A percentile compares a stretch with the other conserved stretches of the same genome.
Evolutionary conservation across 257 asterid genomes (phyloP).

Genomic region (Primulina tabacum): DNA sequence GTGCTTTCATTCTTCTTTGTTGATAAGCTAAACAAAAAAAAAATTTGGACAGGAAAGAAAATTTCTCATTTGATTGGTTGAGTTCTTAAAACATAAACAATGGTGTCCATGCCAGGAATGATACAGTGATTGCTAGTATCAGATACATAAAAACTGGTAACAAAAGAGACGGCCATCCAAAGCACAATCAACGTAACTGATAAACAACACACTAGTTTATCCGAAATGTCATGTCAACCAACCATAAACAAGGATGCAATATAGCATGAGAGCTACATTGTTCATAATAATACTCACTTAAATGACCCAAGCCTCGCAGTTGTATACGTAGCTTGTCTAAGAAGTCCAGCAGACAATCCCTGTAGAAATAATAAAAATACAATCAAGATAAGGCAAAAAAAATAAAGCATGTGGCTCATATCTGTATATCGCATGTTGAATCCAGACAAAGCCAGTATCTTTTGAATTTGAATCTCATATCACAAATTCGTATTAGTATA

Average conservation of each 20-base stretch:
- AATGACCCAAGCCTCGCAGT: conserved; percentile 94
- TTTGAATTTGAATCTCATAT: conserved; percentile 6
- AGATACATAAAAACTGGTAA: no score
- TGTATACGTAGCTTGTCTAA: conserved; percentile 93
- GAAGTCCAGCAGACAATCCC: conserved; percentile 97
- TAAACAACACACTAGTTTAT: not conserved
- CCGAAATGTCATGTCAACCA: not conserved
- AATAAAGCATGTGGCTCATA: not conserved
- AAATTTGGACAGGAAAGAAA: no score
- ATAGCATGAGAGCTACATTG: not conserved
- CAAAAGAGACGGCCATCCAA: not conserved
- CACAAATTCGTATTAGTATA: no score
- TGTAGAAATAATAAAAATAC: conserved; percentile 30
- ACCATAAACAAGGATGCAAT: no score
- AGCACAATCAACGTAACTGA: not conserved
- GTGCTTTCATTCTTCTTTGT: no score
- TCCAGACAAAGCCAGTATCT: conserved; percentile 1
- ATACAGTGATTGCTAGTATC: not conserved
- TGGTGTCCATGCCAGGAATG: not conserved
- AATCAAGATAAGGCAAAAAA: not conserved
- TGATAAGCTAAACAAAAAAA: no score
- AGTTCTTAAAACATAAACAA: no score
- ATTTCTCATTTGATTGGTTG: no score
- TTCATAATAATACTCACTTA: conserved; percentile 40
- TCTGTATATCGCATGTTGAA: not conserved